Base-by-base conservation (phyloP, 805 yeast genomes). In the Zygotorulaspora chibaensis region DNA sequence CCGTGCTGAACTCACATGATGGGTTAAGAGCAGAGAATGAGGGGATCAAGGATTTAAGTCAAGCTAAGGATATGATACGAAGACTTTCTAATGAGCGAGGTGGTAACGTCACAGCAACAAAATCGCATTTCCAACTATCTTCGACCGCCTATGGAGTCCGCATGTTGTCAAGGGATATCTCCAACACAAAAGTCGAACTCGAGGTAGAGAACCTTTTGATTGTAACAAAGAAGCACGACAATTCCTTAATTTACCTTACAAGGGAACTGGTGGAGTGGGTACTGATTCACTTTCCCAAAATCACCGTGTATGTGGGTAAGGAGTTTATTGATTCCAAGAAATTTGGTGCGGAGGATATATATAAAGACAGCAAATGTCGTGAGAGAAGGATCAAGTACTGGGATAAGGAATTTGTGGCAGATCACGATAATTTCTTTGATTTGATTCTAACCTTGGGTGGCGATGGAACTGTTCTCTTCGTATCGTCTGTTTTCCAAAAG, bases 381-480 rank as follows among this genome's bases (percentile, higher is more conserved):
- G 69, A 42, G 73, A 79, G 23, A 53, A 63, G 38, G 62, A 72
- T 37, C 64, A 76, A 74, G 56, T 85, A 75, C 64, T 90, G 97
- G 96, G 75, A 76, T 42, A 76, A 80, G 40, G 73, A 73, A 15
- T 70, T 83, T 44, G 76, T 87, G 10, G 56, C 66, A 46, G 40
- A 61, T 39, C 50, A 61, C 44, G 61, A 62, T n/a, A 73, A 75
- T 29, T 57, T 71, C 38, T 78, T 81, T 52, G 98, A 91, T 63
- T 70, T 90, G 48, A 83, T 88, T 2, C 79, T 91, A 36, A 87
- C 98, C 0, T 71, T 93, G 8, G 99, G 99, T 18, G 99, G 99
- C 13, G 99, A 93, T 61, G 98, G 99, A 8, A 93, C 99, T 0
- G 96, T 91, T 39, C 70, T 91, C 8, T 84, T 84, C 58, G 91